Evolutionary conservation across 1,284 basidiomycete genomes (phyloP), one percentile per base, ranked within the genome.

Genomic region (Macrocystidia cucumis): DNA sequence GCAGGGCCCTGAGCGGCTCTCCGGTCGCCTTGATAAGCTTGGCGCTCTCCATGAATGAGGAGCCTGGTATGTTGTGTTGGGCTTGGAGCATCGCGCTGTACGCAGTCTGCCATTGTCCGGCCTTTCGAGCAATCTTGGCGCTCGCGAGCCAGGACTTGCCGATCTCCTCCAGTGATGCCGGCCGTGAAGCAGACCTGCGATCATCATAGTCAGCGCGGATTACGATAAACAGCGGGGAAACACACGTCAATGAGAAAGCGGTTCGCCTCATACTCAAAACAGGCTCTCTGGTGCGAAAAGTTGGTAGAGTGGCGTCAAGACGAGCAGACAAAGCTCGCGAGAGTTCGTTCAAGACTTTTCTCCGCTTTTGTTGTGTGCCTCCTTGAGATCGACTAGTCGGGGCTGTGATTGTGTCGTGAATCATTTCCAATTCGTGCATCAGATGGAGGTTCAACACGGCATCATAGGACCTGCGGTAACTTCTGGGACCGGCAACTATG

Each of bases 71-170:
- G 44, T 70, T 74, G 51, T 91, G 83, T 38, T 80, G 75, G 0
- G 92, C 91, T 59, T 98, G 96, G 1, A 99, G 70, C 37, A 91
- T 80, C 1, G 96, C 93, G 50, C 89, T 97, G 55, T 98, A 99
- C 2, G 96, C 92, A 0, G 95, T 97, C 62, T 98, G 96, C 65
- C 79, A 83, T 56, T 98, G 95, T 0, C 89, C 87, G 0, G 92
- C 89, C 54, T 96, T 97, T 33, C 96, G 72, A 9, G 96, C 95
- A 41, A 93, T 92, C 55, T 96, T 98, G 11, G 93, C 86, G 38
- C 89, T 97, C 12, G 78, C 70, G 9, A 98, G 74, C 96, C 96
- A 99, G 1, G 89, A 78, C 34, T 74, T 72, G 1, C 90, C 87
- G 22, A 92, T 77, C 45, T 87, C 80, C 6, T 61, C 60, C 24